Evolutionary conservation across 805 yeast genomes (phyloP).

Genomic region (Komagataella pseudopastoris): DNA sequence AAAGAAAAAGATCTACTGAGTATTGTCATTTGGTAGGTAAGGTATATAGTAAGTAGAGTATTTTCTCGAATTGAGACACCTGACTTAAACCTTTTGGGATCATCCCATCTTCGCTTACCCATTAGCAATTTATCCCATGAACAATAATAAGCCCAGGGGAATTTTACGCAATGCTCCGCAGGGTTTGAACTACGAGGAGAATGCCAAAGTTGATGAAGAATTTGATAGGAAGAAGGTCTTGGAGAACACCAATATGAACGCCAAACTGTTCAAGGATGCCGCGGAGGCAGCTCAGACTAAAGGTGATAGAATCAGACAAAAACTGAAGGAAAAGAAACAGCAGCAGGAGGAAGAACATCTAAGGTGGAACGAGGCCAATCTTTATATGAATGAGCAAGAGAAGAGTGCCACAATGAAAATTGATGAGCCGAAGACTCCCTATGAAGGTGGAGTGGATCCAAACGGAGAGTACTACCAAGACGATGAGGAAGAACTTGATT

Average conservation of each 20-base stretch:
- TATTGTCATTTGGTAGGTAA: not conserved
- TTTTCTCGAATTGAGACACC: not conserved
- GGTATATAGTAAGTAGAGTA: not conserved
- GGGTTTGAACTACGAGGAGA: slow-evolving; percentile 8
- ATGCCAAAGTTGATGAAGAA: not conserved
- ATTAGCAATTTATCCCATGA: slow-evolving; percentile 1
- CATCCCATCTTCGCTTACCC: slow-evolving; percentile 3
- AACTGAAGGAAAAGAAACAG: slow-evolving; percentile 23
- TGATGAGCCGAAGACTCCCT: slow-evolving; percentile 94
- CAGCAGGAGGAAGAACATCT: slow-evolving; percentile 26
- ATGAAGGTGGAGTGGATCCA: slow-evolving; percentile 80
- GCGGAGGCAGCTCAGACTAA: slow-evolving; percentile 8
- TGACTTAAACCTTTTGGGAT: not conserved
- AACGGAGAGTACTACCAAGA: slow-evolving; percentile 65
- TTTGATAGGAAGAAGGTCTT: not conserved
- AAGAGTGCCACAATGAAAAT: slow-evolving; percentile 66
- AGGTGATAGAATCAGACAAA: slow-evolving; percentile 33
- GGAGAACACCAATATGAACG: slow-evolving; percentile 66
- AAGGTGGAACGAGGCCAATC: slow-evolving; percentile 78
- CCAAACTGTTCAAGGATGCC: slow-evolving; percentile 25
- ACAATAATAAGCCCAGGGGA: slow-evolving; percentile 13
- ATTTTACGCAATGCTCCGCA: slow-evolving; percentile 18
- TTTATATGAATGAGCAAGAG: slow-evolving; percentile 62
- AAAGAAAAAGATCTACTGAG: slow-evolving; percentile 79
- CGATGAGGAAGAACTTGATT: slow-evolving; percentile 39